Conservation (phyloP, 352 stramenopile genomes). For the Aphanomyces astaci region DNA sequence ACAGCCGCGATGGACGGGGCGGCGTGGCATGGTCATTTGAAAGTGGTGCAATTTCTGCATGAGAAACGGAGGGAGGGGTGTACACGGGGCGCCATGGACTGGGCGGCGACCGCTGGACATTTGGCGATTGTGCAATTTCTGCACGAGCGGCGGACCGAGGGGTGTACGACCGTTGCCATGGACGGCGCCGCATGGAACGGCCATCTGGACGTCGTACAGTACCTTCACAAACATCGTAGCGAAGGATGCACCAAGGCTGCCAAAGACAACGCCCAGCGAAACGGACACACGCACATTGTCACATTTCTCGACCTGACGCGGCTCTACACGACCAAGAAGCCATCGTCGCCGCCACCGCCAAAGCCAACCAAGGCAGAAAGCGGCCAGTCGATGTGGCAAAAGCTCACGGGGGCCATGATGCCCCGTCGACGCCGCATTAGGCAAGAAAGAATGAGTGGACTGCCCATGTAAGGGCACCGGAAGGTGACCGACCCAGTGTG, state of each 20-base stretch:
- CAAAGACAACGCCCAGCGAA: background rate
- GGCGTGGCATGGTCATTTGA: background rate
- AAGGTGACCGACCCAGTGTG: too few relatives aligned
- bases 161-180: constrained; percentile 21
- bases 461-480: too few relatives aligned
- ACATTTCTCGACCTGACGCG: background rate
- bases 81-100: constrained; percentile 27
- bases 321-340: background rate
- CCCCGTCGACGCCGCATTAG: background rate
- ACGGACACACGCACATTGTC: constrained; percentile 3
- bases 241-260: constrained; percentile 15
- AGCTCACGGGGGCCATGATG: background rate
- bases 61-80: constrained; percentile 15
- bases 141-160: constrained; percentile 23
- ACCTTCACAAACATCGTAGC: constrained; percentile 4
- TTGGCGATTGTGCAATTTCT: constrained; percentile 26
- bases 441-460: background rate
- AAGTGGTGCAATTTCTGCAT: constrained; percentile 12
- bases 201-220: constrained; percentile 17
- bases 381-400: background rate
- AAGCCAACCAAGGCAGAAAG: background rate
- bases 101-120: constrained; percentile 23
- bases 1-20: constrained; percentile 9
- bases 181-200: constrained; percentile 1
- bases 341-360: background rate